These are phyloP conservation scores for Xanthoparmelia taractica DNA, from an alignment of 495 filamentous ascomycete species.

Conservation along the genomic window DNA sequence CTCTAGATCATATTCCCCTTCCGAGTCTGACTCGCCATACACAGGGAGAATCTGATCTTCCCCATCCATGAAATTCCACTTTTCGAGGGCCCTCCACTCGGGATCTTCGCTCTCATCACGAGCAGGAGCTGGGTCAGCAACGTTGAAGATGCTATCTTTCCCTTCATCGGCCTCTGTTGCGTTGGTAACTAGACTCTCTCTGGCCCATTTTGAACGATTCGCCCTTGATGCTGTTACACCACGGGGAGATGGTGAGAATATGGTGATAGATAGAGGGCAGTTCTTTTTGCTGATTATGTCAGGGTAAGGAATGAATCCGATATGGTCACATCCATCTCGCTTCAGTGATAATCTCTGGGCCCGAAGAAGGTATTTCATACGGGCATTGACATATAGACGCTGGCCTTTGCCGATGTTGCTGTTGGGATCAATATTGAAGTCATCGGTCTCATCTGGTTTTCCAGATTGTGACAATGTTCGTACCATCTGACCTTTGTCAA, in stretches of 20 bases:
- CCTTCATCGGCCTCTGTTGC: neutral
- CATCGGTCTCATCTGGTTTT: neutral
- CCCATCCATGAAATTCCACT: conserved; percentile 36
- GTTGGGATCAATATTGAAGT: conserved; percentile 13
- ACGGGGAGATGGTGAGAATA: conserved; percentile 10
- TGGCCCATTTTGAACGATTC: conserved; percentile 22
- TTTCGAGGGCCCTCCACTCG: conserved; percentile 39
- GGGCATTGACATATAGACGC: conserved; percentile 25
- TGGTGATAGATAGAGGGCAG: conserved; percentile 21
- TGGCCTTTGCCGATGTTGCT: conserved; percentile 16
- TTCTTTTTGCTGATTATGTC: conserved; percentile 19
- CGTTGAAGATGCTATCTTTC: neutral
- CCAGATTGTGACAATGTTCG: neutral
- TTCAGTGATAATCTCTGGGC: conserved; percentile 1
- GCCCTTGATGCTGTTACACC: conserved; percentile 14
- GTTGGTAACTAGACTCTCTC: neutral
- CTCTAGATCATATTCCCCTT: conserved; percentile 45
- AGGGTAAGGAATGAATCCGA: conserved; percentile 22
- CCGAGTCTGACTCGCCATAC: conserved; percentile 59
- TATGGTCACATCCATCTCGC: conserved; percentile 1
- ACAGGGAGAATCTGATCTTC: conserved; percentile 49
- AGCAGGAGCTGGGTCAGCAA: conserved; percentile 18
- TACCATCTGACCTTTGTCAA: neutral
- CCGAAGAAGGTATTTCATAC: conserved; percentile 29
- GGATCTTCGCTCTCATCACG: conserved; percentile 27